These are phyloP conservation scores for Leccinum disarticulatum DNA, from an alignment of 768 basidiomycete species.

Conservation along the genomic window DNA sequence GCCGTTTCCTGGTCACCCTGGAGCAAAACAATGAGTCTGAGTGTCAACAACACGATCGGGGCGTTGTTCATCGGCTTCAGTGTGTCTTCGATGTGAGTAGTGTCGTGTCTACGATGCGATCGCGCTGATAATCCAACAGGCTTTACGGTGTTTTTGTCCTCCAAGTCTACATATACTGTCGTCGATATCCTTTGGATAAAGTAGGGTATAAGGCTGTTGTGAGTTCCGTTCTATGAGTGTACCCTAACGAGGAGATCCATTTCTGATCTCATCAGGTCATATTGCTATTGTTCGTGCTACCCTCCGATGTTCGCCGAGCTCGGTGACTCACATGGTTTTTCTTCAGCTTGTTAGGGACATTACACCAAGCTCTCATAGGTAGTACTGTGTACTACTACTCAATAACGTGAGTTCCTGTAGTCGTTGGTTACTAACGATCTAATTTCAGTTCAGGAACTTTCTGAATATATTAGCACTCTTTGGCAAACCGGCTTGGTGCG, in stretches of 20 bases:
- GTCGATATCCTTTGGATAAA: constrained; percentile 54
- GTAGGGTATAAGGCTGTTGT: constrained; percentile 50
- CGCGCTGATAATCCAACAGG: constrained; percentile 33
- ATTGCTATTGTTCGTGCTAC: constrained; percentile 31
- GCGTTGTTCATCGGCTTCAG: constrained; percentile 61
- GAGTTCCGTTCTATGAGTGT: constrained; percentile 25
- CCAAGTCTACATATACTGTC: constrained; percentile 56
- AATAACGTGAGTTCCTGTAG: constrained; percentile 43
- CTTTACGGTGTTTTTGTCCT: constrained; percentile 53
- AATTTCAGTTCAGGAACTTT: constrained; percentile 38
- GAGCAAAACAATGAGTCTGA: constrained; percentile 20
- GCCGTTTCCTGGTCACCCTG: constrained; percentile 1
- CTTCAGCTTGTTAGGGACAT: constrained; percentile 44
- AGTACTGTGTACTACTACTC: constrained; percentile 55
- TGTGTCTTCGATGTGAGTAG: constrained; percentile 39
- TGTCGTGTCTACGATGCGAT: not conserved
- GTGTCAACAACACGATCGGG: constrained; percentile 53
- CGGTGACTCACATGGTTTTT: not conserved
- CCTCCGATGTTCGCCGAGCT: not conserved
- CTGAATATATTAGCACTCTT: constrained; percentile 36
- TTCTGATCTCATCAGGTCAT: constrained; percentile 27
- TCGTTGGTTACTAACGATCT: not conserved
- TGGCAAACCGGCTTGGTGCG: constrained; percentile 48
- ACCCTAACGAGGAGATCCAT: not conserved
- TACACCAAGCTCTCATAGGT: constrained; percentile 52